These are phyloP conservation scores for Podaxis sp. DNA, from an alignment of 768 basidiomycete genomes.

Conservation along the genomic window DNA sequence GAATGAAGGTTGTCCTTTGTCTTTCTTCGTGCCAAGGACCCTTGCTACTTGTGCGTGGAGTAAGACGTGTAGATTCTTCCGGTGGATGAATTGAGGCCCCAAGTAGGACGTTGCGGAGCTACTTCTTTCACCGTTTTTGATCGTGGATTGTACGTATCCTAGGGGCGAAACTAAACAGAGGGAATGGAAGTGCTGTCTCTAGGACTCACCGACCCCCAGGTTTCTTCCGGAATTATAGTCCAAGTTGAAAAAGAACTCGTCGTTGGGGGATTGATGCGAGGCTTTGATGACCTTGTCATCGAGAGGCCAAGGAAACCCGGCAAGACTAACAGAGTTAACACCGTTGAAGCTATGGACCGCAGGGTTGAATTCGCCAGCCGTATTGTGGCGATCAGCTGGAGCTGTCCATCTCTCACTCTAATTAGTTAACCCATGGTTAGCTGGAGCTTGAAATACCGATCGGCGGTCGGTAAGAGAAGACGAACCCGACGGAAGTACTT, in stretches of 20 bases:
- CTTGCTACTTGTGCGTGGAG: constrained; percentile 25
- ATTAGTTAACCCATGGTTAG: background rate
- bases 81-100: constrained; percentile 20
- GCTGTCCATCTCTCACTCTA: constrained; percentile 27
- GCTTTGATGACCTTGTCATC: constrained; percentile 26
- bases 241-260: constrained; percentile 12
- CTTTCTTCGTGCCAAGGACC: constrained; percentile 20
- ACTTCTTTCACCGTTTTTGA: constrained; percentile 26
- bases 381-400: constrained; percentile 33
- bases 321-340: constrained; percentile 27
- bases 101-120: constrained; percentile 32
- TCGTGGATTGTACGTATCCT: constrained; percentile 29
- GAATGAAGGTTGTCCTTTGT: constrained; percentile 19
- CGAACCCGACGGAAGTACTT: constrained; percentile 28
- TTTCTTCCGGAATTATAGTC: constrained; percentile 16
- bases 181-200: constrained; percentile 32
- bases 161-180: constrained; percentile 12
- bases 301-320: constrained; percentile 24
- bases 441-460: constrained; percentile 16
- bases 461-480: background rate
- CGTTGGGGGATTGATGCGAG: constrained; percentile 6
- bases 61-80: constrained; percentile 32
- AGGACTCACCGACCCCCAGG: constrained; percentile 16
- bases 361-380: constrained; percentile 31
- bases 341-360: constrained; percentile 30